Evolutionary conservation across 108 stramenopile genomes (phyloP), one percentile per base, ranked within the genome.

Genomic region (Cyclotella sp.): DNA sequence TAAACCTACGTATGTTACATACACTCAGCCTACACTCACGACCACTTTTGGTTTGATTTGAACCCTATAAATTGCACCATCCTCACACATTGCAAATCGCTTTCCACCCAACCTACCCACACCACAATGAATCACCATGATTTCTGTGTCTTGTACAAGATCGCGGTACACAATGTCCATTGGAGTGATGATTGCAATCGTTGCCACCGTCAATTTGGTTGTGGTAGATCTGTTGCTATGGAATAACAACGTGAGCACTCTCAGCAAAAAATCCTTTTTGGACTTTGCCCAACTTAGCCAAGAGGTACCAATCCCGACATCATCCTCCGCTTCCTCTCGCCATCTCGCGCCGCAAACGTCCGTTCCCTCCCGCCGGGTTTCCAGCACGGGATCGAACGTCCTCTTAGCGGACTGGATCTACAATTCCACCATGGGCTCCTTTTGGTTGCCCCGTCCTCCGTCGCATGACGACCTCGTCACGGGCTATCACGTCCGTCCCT

Each of bases 381-480:
- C 60, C 13, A 29, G 34, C 60, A 61, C 60, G 7, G 60, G 60
- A 13, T 61, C 60, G 0, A 30, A 19, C 3, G 12, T 16, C 14
- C n/a, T 61, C 11, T 12, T 9, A 34, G 60, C 60, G 4, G 60
- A 61, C 30, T 61, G 29, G 29, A 13, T 61, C 29, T 61, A 61
- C 60, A 61, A 61, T 61, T 61, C 60, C 29, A 61, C 60, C 60
- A 15, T 2, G 13, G 60, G 60, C 29, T 39, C 60, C 30, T 61
- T 61, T 21, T 61, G 60, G 60, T 30, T 61, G 19, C 60, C 60
- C 29, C 60, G 60, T 61, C 60, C 60, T 13, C 60, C 60, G 2
- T 13, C 12, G 29, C 60, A 11, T 39, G 14, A 30, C 0, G 34
- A 61, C 34, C 12, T 61, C 3, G 34, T 61, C 2, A 30, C 18